Base-by-base conservation (phyloP, 495 filamentous ascomycete genomes). In the Lindgomyces ingoldianus region DNA sequence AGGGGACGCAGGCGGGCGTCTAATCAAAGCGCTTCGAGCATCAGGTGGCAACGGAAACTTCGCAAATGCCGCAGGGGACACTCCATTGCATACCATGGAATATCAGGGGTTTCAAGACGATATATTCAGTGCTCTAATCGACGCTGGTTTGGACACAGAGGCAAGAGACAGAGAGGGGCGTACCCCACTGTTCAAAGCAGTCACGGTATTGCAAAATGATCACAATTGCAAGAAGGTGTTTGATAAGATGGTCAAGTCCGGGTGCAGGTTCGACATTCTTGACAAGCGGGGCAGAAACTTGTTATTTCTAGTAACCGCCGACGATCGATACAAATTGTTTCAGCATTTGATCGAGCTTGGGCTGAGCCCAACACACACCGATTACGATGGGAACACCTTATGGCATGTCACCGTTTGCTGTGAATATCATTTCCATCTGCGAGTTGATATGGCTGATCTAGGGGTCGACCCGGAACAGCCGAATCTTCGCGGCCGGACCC, bases 61-160 rank as follows among this genome's bases (percentile, higher is more conserved):
- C 16, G 27, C 10, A 3, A 72, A 80, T 55, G 44, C 61, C 4
- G 42, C 69, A 2, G 79, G 79, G 1, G 57, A 74, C 19, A 81
- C 79, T 18, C 75, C 79, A 1, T 36, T 83, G 18, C 74, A 76
- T 29, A 3, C 69, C 77, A 2, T 2, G 50, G 56, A 46, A 3
- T 18, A 25, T 4, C 16, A 11, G 18, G 44, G 11, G 21, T 18
- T 4, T 8, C 3, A n/a, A 27, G 3, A 26, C 9, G 14, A 29
- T 30, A 8, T 24, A 24, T 47, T 62, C 19, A 21, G 56, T n/a
- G 25, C 56, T 27, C 22, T 62, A 27, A 4, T 56, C 12, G 19
- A 58, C 10, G 41, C 54, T 2, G 62, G 62, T 2, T 53, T 54
- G 4, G 42, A 57, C 19, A 4, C 48, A 4, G 24, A 47, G 19